Conservation (phyloP, 352 stramenopile genomes). For the Phytophthora constricta region DNA sequence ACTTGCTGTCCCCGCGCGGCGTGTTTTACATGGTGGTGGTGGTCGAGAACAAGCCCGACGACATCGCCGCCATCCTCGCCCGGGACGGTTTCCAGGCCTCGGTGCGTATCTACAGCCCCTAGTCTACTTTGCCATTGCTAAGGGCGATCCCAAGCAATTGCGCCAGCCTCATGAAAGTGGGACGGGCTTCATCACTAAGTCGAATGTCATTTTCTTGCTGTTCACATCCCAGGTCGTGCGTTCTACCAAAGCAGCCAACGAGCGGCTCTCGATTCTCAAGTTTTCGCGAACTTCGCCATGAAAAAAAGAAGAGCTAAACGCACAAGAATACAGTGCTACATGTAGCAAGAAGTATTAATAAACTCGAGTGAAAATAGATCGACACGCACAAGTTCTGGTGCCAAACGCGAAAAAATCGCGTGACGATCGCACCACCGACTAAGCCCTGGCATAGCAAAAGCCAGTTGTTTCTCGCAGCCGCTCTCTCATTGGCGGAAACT, state of each 20-base stretch:
- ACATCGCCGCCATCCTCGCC: conserved; percentile 87
- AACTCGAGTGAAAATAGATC: no score
- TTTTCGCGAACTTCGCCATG: conserved; percentile 45
- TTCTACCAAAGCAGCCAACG: conserved; percentile 74
- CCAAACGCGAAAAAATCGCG: background rate
- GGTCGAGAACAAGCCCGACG: conserved; percentile 95
- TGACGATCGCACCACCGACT: background rate
- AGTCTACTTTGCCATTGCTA: no score
- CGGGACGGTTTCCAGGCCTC: conserved; percentile 73
- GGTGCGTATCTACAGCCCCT: conserved; percentile 32
- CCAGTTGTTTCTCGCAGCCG: background rate
- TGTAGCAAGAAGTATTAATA: no score
- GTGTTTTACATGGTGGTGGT: conserved; percentile 98
- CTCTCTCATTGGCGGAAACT: background rate
- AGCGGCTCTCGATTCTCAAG: conserved; percentile 79
- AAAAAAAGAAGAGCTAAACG: no score
- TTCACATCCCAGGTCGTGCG: conserved; percentile 66
- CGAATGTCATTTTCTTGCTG: conserved; percentile 41
- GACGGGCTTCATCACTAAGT: no score
- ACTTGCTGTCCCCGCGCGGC: conserved; percentile 79
- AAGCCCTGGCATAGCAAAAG: background rate
- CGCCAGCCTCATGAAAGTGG: background rate
- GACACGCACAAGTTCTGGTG: background rate
- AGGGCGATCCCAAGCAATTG: no score
- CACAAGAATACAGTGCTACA: no score